Conservation (phyloP, 2,329 filamentous ascomycete genomes). For the Cercospora canescens region DNA sequence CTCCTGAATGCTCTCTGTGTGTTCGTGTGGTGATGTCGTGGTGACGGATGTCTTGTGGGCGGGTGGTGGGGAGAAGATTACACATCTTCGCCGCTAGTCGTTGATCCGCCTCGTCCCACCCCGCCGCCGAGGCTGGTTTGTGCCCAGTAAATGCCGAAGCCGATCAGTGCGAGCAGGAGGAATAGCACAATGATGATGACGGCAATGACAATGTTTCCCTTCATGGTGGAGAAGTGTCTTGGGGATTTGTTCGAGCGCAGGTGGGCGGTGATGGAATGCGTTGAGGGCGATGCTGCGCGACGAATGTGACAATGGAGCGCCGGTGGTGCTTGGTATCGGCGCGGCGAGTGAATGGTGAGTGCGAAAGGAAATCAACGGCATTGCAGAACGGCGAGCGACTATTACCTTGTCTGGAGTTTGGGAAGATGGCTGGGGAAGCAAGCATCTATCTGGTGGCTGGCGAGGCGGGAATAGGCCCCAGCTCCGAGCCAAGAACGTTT, state of each 20-base stretch:
- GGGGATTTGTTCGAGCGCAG: not conserved
- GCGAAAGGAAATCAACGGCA: not conserved
- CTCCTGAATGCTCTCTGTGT: not conserved
- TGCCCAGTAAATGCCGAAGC: constrained; percentile 52
- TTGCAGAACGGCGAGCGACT: not conserved
- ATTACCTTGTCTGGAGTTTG: not conserved
- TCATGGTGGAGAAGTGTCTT: constrained; percentile 38
- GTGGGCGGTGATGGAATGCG: not conserved
- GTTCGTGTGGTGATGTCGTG: not conserved
- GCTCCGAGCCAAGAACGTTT: not conserved
- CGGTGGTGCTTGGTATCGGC: not conserved
- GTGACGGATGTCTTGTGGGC: not conserved
- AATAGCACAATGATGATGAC: constrained; percentile 56
- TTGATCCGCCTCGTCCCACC: constrained; percentile 28
- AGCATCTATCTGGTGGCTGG: too few relatives aligned
- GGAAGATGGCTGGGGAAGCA: not conserved
- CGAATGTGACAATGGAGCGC: not conserved
- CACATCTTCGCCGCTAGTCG: constrained; percentile 34
- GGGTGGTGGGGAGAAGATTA: constrained; percentile 16
- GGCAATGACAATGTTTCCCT: constrained; percentile 55
- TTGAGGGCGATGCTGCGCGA: not conserved
- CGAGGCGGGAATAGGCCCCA: not conserved
- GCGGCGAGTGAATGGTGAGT: not conserved
- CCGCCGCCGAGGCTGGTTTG: constrained; percentile 39
- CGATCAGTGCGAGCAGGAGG: constrained; percentile 51